phyloP scores from a whole-genome alignment of 306 rosid species.

The Carpinus viminea region DNA sequence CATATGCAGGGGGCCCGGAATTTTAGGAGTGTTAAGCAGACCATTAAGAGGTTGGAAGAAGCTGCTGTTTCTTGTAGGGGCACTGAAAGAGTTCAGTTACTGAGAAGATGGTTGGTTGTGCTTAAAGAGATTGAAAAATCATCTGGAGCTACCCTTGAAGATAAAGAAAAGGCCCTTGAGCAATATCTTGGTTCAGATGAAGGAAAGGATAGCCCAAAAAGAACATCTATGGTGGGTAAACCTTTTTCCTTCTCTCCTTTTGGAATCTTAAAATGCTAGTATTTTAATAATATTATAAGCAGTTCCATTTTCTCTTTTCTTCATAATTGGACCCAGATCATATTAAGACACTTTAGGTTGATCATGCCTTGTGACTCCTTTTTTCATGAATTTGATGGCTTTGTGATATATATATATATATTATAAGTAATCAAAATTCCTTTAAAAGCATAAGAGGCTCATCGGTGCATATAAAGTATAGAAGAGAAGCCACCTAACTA shows the following conservation, averaged over 20 bases:
- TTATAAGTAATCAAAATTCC: too few species aligned
- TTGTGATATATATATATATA: too few species aligned
- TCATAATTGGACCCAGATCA: not conserved
- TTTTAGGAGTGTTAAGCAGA: slow-evolving; percentile 64
- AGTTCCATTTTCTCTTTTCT: not conserved
- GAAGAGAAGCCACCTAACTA: too few species aligned
- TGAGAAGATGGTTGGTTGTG: slow-evolving; percentile 82
- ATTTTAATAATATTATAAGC: not conserved
- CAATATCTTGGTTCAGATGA: slow-evolving; percentile 62
- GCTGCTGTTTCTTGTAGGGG: slow-evolving; percentile 81
- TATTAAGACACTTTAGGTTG: not conserved
- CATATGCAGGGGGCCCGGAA: slow-evolving; percentile 62
- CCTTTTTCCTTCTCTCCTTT: not conserved
- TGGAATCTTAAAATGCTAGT: not conserved
- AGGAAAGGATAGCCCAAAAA: slow-evolving; percentile 58
- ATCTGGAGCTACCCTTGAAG: slow-evolving; percentile 46
- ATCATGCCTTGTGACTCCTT: too few species aligned
- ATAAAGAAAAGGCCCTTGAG: slow-evolving; percentile 55
- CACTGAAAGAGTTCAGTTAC: slow-evolving; percentile 68
- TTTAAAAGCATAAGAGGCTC: too few species aligned
- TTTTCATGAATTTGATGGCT: too few species aligned
- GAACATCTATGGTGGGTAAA: slow-evolving; percentile 60
- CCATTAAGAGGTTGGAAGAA: slow-evolving; percentile 80
- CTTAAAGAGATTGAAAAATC: slow-evolving; percentile 74
- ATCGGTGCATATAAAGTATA: too few species aligned